These are phyloP conservation scores for Fusarium pilosicola DNA, from an alignment of 2,329 filamentous ascomycete genomes.

Conservation along the genomic window DNA sequence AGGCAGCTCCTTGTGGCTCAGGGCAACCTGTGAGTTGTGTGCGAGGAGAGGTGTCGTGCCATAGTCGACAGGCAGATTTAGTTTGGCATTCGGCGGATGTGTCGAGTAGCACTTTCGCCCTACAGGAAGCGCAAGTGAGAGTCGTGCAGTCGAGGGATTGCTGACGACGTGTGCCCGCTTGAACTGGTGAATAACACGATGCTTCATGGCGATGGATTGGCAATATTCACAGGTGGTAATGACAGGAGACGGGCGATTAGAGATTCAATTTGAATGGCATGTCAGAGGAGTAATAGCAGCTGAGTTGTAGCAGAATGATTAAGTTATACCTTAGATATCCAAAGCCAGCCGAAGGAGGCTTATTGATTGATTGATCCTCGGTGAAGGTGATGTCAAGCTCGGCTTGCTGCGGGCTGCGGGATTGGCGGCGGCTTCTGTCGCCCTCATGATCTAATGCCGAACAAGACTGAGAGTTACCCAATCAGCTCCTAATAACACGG, in stretches of 20 bases:
- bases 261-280: slow-evolving; percentile 25
- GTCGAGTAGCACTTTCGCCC: slow-evolving; percentile 60
- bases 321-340: slow-evolving; percentile 33
- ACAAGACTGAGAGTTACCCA: slow-evolving; percentile 45
- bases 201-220: slow-evolving; percentile 46
- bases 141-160: slow-evolving; percentile 24
- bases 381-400: slow-evolving; percentile 48
- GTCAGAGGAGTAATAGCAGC: slow-evolving; percentile 5
- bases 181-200: slow-evolving; percentile 46
- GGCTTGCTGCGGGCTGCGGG: slow-evolving; percentile 51
- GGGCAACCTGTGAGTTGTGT: slow-evolving; percentile 78
- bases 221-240: slow-evolving; percentile 3
- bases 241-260: slow-evolving; percentile 15
- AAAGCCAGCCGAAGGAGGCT: slow-evolving; percentile 33
- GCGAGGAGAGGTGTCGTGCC: slow-evolving; percentile 81
- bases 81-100: slow-evolving; percentile 67
- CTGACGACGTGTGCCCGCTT: slow-evolving; percentile 41
- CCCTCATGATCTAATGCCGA: slow-evolving; percentile 30
- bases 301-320: not conserved
- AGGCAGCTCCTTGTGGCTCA: slow-evolving; percentile 78
- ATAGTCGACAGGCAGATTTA: slow-evolving; percentile 92
- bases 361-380: slow-evolving; percentile 42
- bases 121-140: slow-evolving; percentile 28
- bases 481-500: not conserved
- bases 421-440: slow-evolving; percentile 41